phyloP scores from a whole-genome alignment of 1,284 basidiomycete species.

The Malassezia vespertilionis region DNA sequence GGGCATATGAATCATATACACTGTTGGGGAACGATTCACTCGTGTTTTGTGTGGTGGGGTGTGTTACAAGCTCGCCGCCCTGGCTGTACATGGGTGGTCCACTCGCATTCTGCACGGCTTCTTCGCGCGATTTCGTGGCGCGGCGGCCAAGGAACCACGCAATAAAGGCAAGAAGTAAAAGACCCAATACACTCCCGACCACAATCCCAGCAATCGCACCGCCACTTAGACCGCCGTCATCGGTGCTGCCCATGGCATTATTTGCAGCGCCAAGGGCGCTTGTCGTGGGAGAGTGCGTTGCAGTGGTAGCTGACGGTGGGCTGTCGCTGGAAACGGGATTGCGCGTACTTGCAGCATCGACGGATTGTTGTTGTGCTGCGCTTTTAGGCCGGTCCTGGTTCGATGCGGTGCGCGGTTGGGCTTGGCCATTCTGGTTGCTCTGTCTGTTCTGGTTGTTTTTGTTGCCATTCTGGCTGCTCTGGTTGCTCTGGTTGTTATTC shows the following conservation, averaged over 20 bases:
- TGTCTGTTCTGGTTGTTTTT: neutral
- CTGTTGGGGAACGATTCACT: neutral
- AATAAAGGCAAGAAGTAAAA: conserved; percentile 1
- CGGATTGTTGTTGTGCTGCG: too few species aligned
- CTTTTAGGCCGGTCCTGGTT: neutral
- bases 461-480: neutral
- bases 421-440: neutral
- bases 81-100: neutral
- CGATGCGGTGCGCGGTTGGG: neutral
- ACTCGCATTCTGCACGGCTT: neutral
- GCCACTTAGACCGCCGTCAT: conserved; percentile 4
- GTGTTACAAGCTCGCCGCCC: neutral
- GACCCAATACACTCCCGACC: conserved; percentile 5
- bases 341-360: too few species aligned
- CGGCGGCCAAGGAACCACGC: conserved; percentile 10
- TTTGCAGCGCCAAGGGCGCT: too few species aligned
- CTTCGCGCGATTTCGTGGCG: neutral
- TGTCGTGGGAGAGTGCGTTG: too few species aligned
- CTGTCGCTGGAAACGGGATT: too few species aligned
- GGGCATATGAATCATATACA: neutral
- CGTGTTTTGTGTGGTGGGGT: neutral
- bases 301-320: too few species aligned
- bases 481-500: neutral
- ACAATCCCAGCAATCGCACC: conserved; percentile 15
- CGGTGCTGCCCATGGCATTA: neutral